These are phyloP conservation scores for Sclerotinia sclerotiorum DNA, from an alignment of 2,329 filamentous ascomycete genomes.

Conservation along the genomic window DNA sequence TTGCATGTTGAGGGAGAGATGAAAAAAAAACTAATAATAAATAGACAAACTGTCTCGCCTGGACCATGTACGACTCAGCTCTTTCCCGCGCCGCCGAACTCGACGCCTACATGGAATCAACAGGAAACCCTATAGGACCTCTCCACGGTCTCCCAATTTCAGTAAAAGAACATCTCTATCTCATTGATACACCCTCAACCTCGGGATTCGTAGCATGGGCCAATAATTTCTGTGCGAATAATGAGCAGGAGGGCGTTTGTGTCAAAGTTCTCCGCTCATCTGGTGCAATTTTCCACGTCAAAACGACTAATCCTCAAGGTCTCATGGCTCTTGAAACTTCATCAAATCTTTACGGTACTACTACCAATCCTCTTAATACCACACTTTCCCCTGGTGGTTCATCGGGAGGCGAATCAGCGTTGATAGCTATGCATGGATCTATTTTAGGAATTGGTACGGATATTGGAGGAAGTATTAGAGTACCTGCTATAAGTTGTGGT, in stretches of 20 bases:
- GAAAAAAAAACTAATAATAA: neutral
- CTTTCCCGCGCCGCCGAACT: slow-evolving; percentile 46
- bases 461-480: slow-evolving; percentile 26
- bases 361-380: slow-evolving; percentile 57
- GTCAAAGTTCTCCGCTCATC: slow-evolving; percentile 47
- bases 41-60: slow-evolving; percentile 45
- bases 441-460: slow-evolving; percentile 49
- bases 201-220: slow-evolving; percentile 50
- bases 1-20: slow-evolving; percentile 29
- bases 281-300: slow-evolving; percentile 52
- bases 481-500: slow-evolving; percentile 48
- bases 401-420: slow-evolving; percentile 60
- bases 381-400: slow-evolving; percentile 59
- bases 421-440: slow-evolving; percentile 52
- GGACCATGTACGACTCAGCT: slow-evolving; percentile 51
- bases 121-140: slow-evolving; percentile 52
- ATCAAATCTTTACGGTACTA: slow-evolving; percentile 44
- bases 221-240: slow-evolving; percentile 41
- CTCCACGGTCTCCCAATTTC: slow-evolving; percentile 61
- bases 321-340: slow-evolving; percentile 48
- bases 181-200: slow-evolving; percentile 40
- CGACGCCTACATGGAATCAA: slow-evolving; percentile 45
- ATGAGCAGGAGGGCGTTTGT: slow-evolving; percentile 49
- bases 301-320: slow-evolving; percentile 55
- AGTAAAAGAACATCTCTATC: slow-evolving; percentile 56